Evolutionary conservation across 306 rosid genomes (phyloP), one percentile per base, ranked within the genome.

Genomic region (Castanopsis chinensis): DNA sequence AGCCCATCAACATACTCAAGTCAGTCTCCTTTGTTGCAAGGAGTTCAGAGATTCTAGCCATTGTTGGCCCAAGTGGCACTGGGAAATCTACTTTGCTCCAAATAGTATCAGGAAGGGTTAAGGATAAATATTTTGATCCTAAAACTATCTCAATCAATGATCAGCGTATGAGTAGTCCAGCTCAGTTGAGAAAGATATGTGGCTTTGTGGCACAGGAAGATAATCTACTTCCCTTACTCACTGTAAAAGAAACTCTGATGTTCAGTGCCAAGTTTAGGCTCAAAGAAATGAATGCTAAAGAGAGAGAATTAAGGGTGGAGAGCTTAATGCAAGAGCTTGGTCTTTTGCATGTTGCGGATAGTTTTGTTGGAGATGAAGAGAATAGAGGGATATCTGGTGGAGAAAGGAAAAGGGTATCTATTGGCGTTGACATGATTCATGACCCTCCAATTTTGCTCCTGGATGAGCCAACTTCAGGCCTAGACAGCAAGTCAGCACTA

Each of bases 11-110:
- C 41, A 83, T 91, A 54, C 97, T 94, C 63, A 88, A 91, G 3
- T 94, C 97, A 5, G 87, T 94, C 70, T 91, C 97, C 33, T 94
- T 94, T 72, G 74, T 74, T 25, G 95, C 99, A 4, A 87, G 77
- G 79, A 90, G 88, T 49, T 85, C 91, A 35, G 91, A 92, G 86
- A 85, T 94, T 74, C 90, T 92, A 56, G 97, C 92, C 45, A 76
- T 92, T 45, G 95, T 91, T 78, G 99, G 99, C 32, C 97, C 97
- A 9, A 92, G 99, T 70, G 97, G 99, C 73, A 91, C 99, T 0
- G 97, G 99, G 6, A 94, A 94, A 77, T 92, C 99, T 21, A 91
- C 97, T 9, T 92, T 94, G 72, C 89, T 92, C 30, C 78, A 87
- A 41, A 79, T 92, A 63, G 76, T 92, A 4, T 83, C 97, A 0